phyloP scores from a whole-genome alignment of 352 stramenopile species.

The Phytophthora kernoviae region DNA sequence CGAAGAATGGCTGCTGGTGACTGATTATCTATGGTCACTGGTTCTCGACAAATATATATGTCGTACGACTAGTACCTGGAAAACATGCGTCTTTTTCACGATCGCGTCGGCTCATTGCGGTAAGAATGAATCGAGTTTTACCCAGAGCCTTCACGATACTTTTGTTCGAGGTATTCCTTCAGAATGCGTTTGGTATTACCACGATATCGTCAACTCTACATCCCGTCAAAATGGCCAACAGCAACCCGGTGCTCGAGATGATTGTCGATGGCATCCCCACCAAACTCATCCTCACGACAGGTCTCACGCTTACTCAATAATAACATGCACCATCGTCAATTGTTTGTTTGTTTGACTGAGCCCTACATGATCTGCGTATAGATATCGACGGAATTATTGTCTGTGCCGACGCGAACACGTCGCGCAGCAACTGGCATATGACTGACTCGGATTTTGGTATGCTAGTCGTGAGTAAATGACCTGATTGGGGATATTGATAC shows the following conservation, averaged over 20 bases:
- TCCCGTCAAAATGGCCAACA: slow-evolving; percentile 31
- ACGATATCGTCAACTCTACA: not conserved
- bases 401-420: slow-evolving; percentile 23
- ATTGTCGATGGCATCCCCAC: slow-evolving; percentile 9
- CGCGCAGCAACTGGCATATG: slow-evolving; percentile 29
- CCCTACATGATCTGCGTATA: slow-evolving; percentile 1
- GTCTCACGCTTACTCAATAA: slow-evolving; percentile 1
- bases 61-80: too few species aligned
- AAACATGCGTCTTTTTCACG: too few species aligned
- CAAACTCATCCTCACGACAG: slow-evolving; percentile 28
- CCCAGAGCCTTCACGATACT: too few species aligned
- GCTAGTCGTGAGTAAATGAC: too few species aligned
- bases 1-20: too few species aligned
- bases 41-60: too few species aligned
- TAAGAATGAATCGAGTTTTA: too few species aligned
- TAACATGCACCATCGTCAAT: too few species aligned
- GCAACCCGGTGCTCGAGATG: slow-evolving; percentile 26
- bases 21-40: too few species aligned
- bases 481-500: not conserved
- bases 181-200: not conserved
- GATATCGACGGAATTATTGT: slow-evolving; percentile 32
- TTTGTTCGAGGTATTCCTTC: not conserved
- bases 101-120: not conserved
- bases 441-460: slow-evolving; percentile 31
- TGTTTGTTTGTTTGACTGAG: too few species aligned